Base-by-base conservation (phyloP, 2,329 filamentous ascomycete genomes). In the Fusarium chaquense region DNA sequence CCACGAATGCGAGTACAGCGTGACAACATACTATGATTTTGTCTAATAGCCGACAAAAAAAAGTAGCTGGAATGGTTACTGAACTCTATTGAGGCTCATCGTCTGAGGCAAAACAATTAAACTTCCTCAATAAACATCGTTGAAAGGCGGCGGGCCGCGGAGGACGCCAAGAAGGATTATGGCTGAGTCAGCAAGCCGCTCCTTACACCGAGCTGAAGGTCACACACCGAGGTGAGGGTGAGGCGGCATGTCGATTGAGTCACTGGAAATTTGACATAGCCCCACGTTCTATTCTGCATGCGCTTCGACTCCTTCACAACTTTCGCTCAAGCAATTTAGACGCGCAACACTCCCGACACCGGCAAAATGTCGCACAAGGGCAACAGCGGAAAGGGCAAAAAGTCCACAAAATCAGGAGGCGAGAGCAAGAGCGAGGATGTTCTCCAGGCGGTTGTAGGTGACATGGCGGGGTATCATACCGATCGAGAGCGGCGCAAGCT, bases 361-460 rank as follows among this genome's bases (percentile, higher is more conserved):
- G 54, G 59, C 55, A 67, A 61, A 44, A 86, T 86, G 84, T 85
- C 84, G 70, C 80, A 83, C 76, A 81, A 83, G 76, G 78, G 80
- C 68, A 80, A 83, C 76, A 78, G 75, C 56, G 76, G 77, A 64
- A 86, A 87, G 80, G 82, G 82, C 73, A 88, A 87, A 75, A 87
- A 87, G 76, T 72, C 84, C 62, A 77, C 81, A 73, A 87, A 86
- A 71, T 70, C 81, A 55, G 82, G 82, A 70, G 79, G 84, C 47
- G 86, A 89, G 73, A 81, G 78, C 76, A 88, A 88, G 76, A 81
- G 83, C 73, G 87, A 89, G 71, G 86, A 89, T 77, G 83, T 85
- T 65, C 80, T 89, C 58, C 86, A 89, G 78, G 85, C 85, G 32
- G 85, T 87, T 69, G 84, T 86, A 78, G 68, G 84, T 83, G 58